A percentile compares a stretch with the other conserved stretches of the same genome.
Evolutionary conservation across 2,329 filamentous ascomycete species (phyloP).

Genomic region (Colletotrichum orchidophilum): DNA sequence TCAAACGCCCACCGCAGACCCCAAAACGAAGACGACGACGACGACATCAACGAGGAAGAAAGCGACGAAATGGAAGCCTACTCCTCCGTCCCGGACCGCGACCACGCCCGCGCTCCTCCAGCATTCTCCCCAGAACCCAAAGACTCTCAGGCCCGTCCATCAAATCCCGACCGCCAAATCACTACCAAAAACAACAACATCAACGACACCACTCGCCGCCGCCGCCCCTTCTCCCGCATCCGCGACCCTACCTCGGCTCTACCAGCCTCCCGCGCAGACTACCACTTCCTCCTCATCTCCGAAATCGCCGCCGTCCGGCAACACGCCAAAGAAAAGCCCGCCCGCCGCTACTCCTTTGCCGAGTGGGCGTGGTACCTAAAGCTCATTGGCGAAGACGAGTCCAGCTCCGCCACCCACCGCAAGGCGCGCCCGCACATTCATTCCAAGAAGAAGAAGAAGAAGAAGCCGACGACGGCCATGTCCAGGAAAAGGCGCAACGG

Average conservation of each 20-base stretch:
- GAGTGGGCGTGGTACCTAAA: conserved; percentile 89
- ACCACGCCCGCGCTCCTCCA: not conserved
- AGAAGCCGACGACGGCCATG: too few relatives aligned
- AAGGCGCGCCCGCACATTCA: conserved; percentile 43
- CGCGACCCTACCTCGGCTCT: conserved; percentile 52
- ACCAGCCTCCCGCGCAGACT: conserved; percentile 48
- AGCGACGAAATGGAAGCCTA: conserved; percentile 30
- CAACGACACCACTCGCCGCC: conserved; percentile 18
- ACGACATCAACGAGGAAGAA: conserved; percentile 38
- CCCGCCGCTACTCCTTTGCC: conserved; percentile 78
- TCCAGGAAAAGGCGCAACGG: conserved; percentile 26
- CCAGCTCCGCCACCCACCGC: conserved; percentile 59
- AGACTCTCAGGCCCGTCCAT: not conserved
- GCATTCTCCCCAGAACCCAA: conserved; percentile 5
- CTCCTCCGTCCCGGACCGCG: not conserved
- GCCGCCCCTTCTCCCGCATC: conserved; percentile 46
- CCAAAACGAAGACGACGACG: conserved; percentile 32
- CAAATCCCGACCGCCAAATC: not conserved
- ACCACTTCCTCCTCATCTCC: conserved; percentile 73
- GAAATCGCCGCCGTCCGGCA: conserved; percentile 75
- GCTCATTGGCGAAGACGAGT: conserved; percentile 76
- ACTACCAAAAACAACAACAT: not conserved
- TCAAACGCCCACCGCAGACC: conserved; percentile 43
- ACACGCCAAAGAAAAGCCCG: conserved; percentile 66
- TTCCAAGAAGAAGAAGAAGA: conserved; percentile 33